phyloP scores from a whole-genome alignment of 176 grass and related monocot genomes.

The Zea luxurians region DNA sequence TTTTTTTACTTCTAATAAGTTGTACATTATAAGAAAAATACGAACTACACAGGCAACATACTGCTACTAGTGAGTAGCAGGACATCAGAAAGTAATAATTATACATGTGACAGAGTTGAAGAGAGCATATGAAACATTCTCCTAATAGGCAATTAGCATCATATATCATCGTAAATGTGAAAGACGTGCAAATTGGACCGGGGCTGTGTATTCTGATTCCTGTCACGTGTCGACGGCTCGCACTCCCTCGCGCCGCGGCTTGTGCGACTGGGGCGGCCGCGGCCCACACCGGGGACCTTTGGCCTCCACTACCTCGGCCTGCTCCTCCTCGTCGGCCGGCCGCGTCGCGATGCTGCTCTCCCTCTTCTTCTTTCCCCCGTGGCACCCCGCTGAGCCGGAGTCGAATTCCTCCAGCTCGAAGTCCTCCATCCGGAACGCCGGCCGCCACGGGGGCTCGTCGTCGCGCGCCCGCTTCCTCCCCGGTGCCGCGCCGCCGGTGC shows the following conservation, averaged over 20 bases:
- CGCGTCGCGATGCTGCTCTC: neutral
- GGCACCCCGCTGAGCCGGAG: neutral
- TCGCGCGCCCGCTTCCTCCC: constrained; percentile 38
- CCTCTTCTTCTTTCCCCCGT: neutral
- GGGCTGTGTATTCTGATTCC: neutral
- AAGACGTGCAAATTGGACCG: neutral
- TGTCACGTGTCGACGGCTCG: neutral
- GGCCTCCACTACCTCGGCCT: neutral
- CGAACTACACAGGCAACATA: neutral
- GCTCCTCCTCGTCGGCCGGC: neutral
- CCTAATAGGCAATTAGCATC: neutral
- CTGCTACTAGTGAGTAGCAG: neutral
- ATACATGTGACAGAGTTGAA: neutral
- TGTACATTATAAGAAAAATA: neutral
- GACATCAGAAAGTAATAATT: neutral
- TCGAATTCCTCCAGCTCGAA: constrained; percentile 18
- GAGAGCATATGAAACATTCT: neutral
- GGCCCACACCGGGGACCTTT: neutral
- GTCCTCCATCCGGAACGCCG: constrained; percentile 47
- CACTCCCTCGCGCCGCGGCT: neutral
- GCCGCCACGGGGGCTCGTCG: constrained; percentile 35
- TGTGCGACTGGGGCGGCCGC: neutral
- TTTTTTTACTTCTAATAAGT: neutral
- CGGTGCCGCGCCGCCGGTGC: neutral
- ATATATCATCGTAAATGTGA: neutral